phyloP scores from a whole-genome alignment of 306 rosid species.

The Phaseolus lunatus region DNA sequence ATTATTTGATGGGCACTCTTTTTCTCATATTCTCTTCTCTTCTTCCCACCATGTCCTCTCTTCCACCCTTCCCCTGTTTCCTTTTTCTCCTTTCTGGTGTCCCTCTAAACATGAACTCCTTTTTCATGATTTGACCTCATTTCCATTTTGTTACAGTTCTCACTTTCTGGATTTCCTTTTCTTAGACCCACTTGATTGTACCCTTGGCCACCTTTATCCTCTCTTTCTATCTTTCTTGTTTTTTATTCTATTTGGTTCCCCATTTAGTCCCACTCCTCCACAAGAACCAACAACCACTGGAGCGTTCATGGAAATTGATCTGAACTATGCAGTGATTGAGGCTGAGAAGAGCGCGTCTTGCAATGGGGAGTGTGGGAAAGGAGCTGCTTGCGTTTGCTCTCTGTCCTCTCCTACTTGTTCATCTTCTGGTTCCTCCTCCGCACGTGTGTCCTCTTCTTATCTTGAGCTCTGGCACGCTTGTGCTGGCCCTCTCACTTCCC shows the following conservation, averaged over 20 bases:
- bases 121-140: slow-evolving; percentile 74
- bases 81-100: slow-evolving; percentile 46
- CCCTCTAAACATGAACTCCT: slow-evolving; percentile 63
- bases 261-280: slow-evolving; percentile 42
- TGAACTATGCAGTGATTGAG: slow-evolving; percentile 85
- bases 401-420: slow-evolving; percentile 78
- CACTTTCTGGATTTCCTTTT: slow-evolving; percentile 52
- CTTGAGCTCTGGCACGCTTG: slow-evolving; percentile 97
- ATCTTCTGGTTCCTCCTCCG: slow-evolving; percentile 68
- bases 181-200: slow-evolving; percentile 55
- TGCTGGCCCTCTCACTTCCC: slow-evolving; percentile 94
- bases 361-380: slow-evolving; percentile 72
- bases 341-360: slow-evolving; percentile 70
- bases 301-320: slow-evolving; percentile 98
- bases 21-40: not conserved
- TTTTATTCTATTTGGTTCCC: slow-evolving; percentile 38
- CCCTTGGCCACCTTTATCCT: slow-evolving; percentile 40
- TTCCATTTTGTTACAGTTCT: slow-evolving; percentile 58
- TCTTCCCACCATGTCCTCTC: slow-evolving; percentile 57
- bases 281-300: slow-evolving; percentile 31
- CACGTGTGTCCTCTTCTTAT: slow-evolving; percentile 72
- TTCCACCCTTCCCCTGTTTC: slow-evolving; percentile 54
- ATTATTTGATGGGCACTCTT: slow-evolving; percentile 61
- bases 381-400: slow-evolving; percentile 59
- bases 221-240: not conserved